phyloP scores from a whole-genome alignment of 75 land plant genomes.

The Ceratopteris richardii region DNA sequence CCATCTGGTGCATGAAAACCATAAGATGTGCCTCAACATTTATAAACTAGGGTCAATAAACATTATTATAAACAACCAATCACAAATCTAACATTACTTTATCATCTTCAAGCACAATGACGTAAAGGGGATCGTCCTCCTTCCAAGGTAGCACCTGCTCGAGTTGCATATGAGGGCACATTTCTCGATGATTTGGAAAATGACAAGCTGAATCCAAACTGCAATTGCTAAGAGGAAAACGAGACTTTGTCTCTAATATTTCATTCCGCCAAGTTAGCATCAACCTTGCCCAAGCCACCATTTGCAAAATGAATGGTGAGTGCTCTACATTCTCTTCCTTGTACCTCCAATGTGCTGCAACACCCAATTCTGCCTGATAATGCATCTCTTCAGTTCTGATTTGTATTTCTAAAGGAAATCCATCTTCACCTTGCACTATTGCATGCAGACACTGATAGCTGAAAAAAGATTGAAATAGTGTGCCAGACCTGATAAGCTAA shows the following conservation, averaged over 20 bases:
- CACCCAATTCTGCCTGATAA: slow-evolving; percentile 83
- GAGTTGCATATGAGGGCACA: slow-evolving; percentile 39
- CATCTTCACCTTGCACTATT: slow-evolving; percentile 66
- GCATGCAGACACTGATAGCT: slow-evolving; percentile 91
- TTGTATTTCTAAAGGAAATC: slow-evolving; percentile 81
- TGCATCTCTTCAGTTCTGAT: slow-evolving; percentile 91
- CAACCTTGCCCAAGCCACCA: slow-evolving; percentile 97
- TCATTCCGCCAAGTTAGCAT: slow-evolving; percentile 85
- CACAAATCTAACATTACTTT: slow-evolving; percentile 30
- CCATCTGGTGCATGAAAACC: slow-evolving; percentile 50
- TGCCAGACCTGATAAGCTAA: neutral
- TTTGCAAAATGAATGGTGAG: slow-evolving; percentile 63
- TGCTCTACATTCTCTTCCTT: slow-evolving; percentile 70
- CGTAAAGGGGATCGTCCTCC: slow-evolving; percentile 70
- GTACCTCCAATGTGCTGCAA: slow-evolving; percentile 98
- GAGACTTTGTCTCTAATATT: slow-evolving; percentile 50
- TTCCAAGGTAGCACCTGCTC: slow-evolving; percentile 28
- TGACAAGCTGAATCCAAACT: slow-evolving; percentile 53
- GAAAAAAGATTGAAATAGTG: neutral
- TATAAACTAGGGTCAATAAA: neutral
- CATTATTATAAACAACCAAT: neutral
- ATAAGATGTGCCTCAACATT: neutral
- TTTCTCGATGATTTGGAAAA: slow-evolving; percentile 63
- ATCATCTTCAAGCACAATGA: slow-evolving; percentile 72
- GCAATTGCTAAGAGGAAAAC: slow-evolving; percentile 25